Evolutionary conservation across 208 protist genomes (phyloP).

Genomic region (Sergeia podlipaevii): DNA sequence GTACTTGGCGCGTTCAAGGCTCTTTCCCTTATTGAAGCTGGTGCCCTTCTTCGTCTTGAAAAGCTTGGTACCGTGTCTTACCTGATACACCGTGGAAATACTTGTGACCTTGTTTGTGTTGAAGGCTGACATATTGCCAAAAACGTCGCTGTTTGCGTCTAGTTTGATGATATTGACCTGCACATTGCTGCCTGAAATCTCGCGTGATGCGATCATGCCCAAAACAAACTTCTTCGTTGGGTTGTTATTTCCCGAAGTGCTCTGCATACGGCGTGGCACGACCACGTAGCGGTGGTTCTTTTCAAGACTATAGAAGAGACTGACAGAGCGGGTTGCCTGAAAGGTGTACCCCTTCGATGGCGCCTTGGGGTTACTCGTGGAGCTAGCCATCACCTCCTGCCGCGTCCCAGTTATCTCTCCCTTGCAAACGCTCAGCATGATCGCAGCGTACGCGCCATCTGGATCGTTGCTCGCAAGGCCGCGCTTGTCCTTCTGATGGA

Average conservation of each 20-base stretch:
- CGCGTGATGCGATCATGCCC: constrained; percentile 18
- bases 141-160: constrained; percentile 24
- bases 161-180: constrained; percentile 29
- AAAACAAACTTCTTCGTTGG: constrained; percentile 37
- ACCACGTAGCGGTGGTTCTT: constrained; percentile 33
- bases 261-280: constrained; percentile 42
- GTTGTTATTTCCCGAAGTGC: constrained; percentile 32
- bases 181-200: constrained; percentile 15
- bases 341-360: constrained; percentile 36
- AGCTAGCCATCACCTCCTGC: constrained; percentile 31
- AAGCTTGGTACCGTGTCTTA: constrained; percentile 21
- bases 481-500: constrained; percentile 55
- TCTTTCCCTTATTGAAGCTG: constrained; percentile 30
- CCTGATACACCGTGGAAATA: constrained; percentile 30
- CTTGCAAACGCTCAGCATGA: constrained; percentile 41
- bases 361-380: constrained; percentile 34
- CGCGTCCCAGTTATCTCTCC: constrained; percentile 19
- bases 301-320: constrained; percentile 29
- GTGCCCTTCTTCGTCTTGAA: constrained; percentile 27
- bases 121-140: constrained; percentile 32
- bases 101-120: constrained; percentile 19
- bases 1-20: constrained; percentile 16
- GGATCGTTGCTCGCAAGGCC: constrained; percentile 25
- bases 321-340: constrained; percentile 32
- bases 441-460: constrained; percentile 39